Evolutionary conservation across 2,329 filamentous ascomycete genomes (phyloP), one percentile per base, ranked within the genome.

Genomic region (Tricladium varicosporioides): DNA sequence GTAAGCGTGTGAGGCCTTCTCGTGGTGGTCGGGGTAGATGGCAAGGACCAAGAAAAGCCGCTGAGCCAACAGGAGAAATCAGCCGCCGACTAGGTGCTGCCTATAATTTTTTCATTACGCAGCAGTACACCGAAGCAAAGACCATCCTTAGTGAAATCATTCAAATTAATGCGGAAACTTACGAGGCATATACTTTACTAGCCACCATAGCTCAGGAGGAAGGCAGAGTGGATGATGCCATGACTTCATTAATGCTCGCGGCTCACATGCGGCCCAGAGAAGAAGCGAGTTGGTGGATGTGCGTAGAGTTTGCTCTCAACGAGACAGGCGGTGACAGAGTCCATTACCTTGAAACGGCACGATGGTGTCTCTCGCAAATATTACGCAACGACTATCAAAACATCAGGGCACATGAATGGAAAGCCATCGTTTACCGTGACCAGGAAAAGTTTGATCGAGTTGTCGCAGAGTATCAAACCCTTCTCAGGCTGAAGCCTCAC

Each of bases 11-110:
- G 9, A 22, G 31, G 3, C 44, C 19, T 42, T n/a, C 22, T 48
- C 13, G 7, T 13, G 15, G 32, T 31, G 51, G 53, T 16, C 51
- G 48, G 53, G 57, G 62, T 8, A 48, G 36, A 14, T 56, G 64
- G 33, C 69, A 70, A 63, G 75, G 76, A 14, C 74, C 75, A 48
- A 72, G 73, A 27, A 84, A 85, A 68, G 80, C 84, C 19, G 85
- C 83, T 8, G 87, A 89, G 68, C 87, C 86, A 14, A 83, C 86
- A 46, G 84, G 80, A 43, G 86, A 91, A 63, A 89, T 92, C 70
- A 90, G 87, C 65, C 77, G 82, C 43, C 77, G 86, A 44, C 78
- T 92, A 49, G 80, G 81, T 48, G 78, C 82, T 66, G 89, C 89
- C 2, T 89, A 85, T 57, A 79, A 86, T 58, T 83, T 85, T 4